Evolutionary conservation across 306 rosid species (phyloP).

Genomic region (Cucumis melo): DNA sequence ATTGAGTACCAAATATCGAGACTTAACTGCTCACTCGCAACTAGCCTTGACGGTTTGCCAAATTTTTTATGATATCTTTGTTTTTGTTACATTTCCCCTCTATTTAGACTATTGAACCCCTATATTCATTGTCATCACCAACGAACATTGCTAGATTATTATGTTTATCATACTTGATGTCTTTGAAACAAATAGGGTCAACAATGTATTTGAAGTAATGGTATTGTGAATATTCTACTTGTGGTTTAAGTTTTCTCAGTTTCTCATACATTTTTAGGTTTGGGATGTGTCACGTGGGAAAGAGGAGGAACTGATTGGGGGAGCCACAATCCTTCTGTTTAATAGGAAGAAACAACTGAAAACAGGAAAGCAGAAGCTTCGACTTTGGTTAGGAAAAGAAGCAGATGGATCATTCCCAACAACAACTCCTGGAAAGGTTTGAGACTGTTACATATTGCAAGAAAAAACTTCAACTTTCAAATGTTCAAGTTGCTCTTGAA

Average conservation of each 20-base stretch:
- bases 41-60: conserved; percentile 68
- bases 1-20: conserved; percentile 74
- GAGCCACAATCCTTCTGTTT: conserved; percentile 86
- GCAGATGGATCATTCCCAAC: conserved; percentile 85
- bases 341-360: conserved; percentile 83
- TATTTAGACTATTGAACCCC: not conserved
- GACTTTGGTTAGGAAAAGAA: conserved; percentile 87
- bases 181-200: not conserved
- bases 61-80: conserved; percentile 6
- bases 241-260: not conserved
- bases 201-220: not conserved
- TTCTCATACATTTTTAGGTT: conserved; percentile 38
- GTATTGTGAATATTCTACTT: not conserved
- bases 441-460: not conserved
- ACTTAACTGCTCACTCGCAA: conserved; percentile 86
- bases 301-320: conserved; percentile 85
- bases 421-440: conserved; percentile 88
- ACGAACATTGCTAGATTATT: not conserved
- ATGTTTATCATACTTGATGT: not conserved
- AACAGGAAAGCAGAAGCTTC: conserved; percentile 92
- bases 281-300: conserved; percentile 90
- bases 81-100: not conserved
- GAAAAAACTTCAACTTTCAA: not conserved
- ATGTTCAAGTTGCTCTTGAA: conserved; percentile 3
- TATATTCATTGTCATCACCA: not conserved